phyloP scores from a whole-genome alignment of 306 rosid species.

The Ceratonia siliqua region DNA sequence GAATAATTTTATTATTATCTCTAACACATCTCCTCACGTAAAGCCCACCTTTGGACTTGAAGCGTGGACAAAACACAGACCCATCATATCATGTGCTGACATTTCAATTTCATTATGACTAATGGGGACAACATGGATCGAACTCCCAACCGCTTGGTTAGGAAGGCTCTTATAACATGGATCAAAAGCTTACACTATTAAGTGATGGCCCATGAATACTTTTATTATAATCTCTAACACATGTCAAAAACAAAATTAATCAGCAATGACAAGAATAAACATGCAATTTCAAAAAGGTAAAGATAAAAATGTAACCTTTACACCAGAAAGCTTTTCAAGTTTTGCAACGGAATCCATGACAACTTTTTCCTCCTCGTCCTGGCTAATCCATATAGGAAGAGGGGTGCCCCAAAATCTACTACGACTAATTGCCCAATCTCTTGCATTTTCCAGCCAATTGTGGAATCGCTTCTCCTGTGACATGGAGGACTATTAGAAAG shows the following conservation, averaged over 20 bases:
- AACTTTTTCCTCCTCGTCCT: conserved; percentile 75
- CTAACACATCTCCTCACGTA: no score
- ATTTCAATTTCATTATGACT: no score
- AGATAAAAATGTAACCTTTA: conserved; percentile 57
- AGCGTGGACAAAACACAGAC: no score
- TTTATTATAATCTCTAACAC: no score
- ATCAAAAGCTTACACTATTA: no score
- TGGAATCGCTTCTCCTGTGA: conserved; percentile 89
- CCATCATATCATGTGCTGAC: no score
- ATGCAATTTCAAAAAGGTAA: conserved; percentile 1
- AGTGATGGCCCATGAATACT: no score
- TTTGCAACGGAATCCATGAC: conserved; percentile 85
- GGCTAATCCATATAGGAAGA: conserved; percentile 92
- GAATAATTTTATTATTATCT: no score
- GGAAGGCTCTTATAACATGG: no score
- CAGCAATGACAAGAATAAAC: neutral
- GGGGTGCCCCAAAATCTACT: conserved; percentile 99
- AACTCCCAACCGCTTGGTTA: no score
- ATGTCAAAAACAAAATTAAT: neutral
- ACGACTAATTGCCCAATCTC: conserved; percentile 99
- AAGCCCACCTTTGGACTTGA: no score
- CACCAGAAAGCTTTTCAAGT: conserved; percentile 88
- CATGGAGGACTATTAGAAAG: conserved; percentile 11
- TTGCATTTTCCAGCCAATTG: conserved; percentile 99
- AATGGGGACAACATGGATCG: no score